Percentiles rank a stretch among this genome's conserved stretches.
These are phyloP conservation scores for Picochlorum sp. DNA, from an alignment of 139 green algal species.

Conservation along the genomic window DNA sequence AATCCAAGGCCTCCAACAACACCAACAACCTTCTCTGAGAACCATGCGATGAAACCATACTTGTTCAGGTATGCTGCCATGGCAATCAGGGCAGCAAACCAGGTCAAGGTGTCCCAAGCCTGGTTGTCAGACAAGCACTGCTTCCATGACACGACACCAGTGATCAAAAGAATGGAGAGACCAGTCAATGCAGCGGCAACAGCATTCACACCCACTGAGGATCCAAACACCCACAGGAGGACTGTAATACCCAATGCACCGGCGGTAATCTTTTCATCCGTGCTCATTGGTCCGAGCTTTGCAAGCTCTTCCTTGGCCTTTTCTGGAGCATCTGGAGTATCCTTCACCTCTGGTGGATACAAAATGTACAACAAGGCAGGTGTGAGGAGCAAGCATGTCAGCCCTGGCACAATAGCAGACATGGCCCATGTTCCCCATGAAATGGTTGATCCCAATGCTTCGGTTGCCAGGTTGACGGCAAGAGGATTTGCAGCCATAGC, in stretches of 20 bases:
- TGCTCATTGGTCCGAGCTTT: constrained; percentile 87
- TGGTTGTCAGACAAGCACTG: constrained; percentile 48
- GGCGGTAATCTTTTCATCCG: constrained; percentile 93
- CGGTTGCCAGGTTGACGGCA: constrained; percentile 86
- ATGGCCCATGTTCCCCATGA: constrained; percentile 86
- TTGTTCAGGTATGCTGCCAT: constrained; percentile 99
- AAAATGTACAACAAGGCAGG: constrained; percentile 92
- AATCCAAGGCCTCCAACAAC: constrained; percentile 77
- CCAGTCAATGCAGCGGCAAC: constrained; percentile 93
- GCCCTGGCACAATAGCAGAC: constrained; percentile 80
- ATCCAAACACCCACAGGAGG: constrained; percentile 86
- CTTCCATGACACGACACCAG: constrained; percentile 78
- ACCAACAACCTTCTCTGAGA: constrained; percentile 78
- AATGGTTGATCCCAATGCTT: constrained; percentile 81
- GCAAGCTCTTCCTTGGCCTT: constrained; percentile 76
- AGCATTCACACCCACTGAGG: constrained; percentile 77
- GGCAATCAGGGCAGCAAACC: constrained; percentile 98
- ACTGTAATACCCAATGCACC: constrained; percentile 83
- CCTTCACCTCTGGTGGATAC: constrained; percentile 90
- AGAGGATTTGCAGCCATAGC: constrained; percentile 99
- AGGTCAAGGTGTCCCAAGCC: constrained; percentile 98
- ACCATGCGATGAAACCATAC: constrained; percentile 95
- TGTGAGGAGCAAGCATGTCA: constrained; percentile 70
- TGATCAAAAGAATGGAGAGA: constrained; percentile 89
- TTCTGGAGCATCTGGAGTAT: constrained; percentile 88